These are phyloP conservation scores for Suillus bovinus DNA, from an alignment of 768 basidiomycete genomes.

Conservation along the genomic window DNA sequence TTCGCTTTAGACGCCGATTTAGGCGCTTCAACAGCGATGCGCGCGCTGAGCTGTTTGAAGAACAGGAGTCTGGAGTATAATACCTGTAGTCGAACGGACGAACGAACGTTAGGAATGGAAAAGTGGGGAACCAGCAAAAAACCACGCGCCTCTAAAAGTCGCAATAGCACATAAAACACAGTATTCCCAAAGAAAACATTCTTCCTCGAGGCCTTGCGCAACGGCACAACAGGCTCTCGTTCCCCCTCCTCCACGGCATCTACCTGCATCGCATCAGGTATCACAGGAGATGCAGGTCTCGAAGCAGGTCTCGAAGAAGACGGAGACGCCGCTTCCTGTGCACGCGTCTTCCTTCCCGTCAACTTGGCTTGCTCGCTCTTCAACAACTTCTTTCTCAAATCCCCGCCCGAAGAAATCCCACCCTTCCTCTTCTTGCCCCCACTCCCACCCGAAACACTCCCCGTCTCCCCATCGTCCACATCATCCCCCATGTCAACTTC, in stretches of 20 bases:
- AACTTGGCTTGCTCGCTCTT: conserved; percentile 85
- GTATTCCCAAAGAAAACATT: conserved; percentile 87
- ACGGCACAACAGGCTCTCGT: conserved; percentile 19
- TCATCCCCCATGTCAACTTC: conserved; percentile 62
- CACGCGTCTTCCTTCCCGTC: conserved; percentile 57
- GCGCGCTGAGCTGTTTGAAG: conserved; percentile 72
- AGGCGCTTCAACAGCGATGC: conserved; percentile 36
- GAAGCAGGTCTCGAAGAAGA: conserved; percentile 61
- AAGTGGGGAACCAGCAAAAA: not conserved
- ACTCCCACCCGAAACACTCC: conserved; percentile 28
- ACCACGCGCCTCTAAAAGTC: conserved; percentile 77
- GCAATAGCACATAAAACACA: conserved; percentile 80
- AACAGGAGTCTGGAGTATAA: conserved; percentile 77
- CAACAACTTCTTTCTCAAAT: conserved; percentile 75
- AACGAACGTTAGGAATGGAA: conserved; percentile 1
- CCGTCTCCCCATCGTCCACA: conserved; percentile 39
- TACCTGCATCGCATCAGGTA: conserved; percentile 42
- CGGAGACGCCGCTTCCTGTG: conserved; percentile 52
- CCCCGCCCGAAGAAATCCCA: conserved; percentile 48
- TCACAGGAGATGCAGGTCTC: conserved; percentile 61
- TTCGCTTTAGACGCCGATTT: conserved; percentile 7
- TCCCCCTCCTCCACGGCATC: conserved; percentile 32
- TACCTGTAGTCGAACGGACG: conserved; percentile 46
- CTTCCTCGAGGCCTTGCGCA: conserved; percentile 42
- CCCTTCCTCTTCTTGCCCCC: conserved; percentile 44